Conservation (phyloP, 2,329 filamentous ascomycete species). For the Raffaelea arxii region DNA sequence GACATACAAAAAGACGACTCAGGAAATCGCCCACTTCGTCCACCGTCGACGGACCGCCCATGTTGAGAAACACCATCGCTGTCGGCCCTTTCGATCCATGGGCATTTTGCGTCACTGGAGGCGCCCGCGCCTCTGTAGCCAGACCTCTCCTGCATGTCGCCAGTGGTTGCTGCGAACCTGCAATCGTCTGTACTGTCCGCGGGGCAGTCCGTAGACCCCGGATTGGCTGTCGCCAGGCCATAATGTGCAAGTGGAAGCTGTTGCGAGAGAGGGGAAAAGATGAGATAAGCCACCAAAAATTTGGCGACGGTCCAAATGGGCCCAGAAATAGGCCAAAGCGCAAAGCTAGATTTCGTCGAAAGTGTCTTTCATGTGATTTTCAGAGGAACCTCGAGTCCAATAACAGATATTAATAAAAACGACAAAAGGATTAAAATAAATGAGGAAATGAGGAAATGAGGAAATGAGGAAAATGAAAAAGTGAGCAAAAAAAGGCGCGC, state of each 20-base stretch:
- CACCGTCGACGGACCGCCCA: conserved; percentile 87
- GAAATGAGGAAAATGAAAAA: too few species aligned
- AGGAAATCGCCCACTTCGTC: conserved; percentile 85
- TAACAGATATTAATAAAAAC: too few species aligned
- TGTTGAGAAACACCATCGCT: conserved; percentile 98
- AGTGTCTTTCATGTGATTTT: too few species aligned
- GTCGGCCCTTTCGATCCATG: conserved; percentile 68
- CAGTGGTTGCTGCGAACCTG: not conserved
- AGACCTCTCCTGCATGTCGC: conserved; percentile 31
- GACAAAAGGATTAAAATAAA: not conserved
- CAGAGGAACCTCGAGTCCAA: too few species aligned
- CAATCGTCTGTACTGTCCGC: not conserved
- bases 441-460: not conserved
- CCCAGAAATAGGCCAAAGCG: too few species aligned
- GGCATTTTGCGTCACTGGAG: conserved; percentile 71
- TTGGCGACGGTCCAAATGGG: too few species aligned
- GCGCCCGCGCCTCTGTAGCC: conserved; percentile 47
- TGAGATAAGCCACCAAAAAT: too few species aligned
- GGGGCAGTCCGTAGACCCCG: conserved; percentile 9
- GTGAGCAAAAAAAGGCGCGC: not conserved
- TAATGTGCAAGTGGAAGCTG: conserved; percentile 16
- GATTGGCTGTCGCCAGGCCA: conserved; percentile 28
- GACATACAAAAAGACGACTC: conserved; percentile 77
- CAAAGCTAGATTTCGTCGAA: too few species aligned
- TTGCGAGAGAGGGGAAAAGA: too few species aligned